Percentiles rank a stretch among this genome's conserved stretches.
phyloP scores from a whole-genome alignment of 2,329 filamentous ascomycete genomes.

The Calycina marina region DNA sequence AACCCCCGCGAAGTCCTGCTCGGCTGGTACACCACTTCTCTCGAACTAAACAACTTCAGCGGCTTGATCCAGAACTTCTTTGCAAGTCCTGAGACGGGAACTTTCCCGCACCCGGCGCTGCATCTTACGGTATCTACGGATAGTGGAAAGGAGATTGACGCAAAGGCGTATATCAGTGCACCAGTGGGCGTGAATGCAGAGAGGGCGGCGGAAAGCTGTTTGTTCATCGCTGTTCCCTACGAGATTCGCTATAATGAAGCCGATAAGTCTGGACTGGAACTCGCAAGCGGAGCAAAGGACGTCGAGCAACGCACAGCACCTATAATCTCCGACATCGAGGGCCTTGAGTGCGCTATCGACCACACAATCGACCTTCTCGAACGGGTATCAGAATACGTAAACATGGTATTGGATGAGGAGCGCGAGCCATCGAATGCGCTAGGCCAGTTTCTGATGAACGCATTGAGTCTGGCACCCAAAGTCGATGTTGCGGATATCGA shows the following conservation, averaged over 20 bases:
- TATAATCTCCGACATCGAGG: slow-evolving; percentile 79
- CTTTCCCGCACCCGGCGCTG: slow-evolving; percentile 91
- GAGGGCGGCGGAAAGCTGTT: slow-evolving; percentile 85
- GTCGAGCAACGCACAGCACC: slow-evolving; percentile 57
- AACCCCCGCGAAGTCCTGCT: slow-evolving; percentile 88
- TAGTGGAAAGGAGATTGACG: slow-evolving; percentile 76
- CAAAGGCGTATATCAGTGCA: slow-evolving; percentile 86
- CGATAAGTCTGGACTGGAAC: slow-evolving; percentile 63
- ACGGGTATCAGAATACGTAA: slow-evolving; percentile 81
- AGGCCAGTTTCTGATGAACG: slow-evolving; percentile 90
- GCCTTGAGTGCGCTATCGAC: slow-evolving; percentile 71
- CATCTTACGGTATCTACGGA: slow-evolving; percentile 91
- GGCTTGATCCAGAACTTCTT: slow-evolving; percentile 99
- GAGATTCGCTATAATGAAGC: slow-evolving; percentile 80
- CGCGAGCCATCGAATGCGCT: slow-evolving; percentile 77
- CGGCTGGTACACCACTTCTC: slow-evolving; percentile 95
- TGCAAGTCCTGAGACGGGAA: slow-evolving; percentile 89
- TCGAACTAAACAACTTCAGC: slow-evolving; percentile 95
- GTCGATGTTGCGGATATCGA: slow-evolving; percentile 84
- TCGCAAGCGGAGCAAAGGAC: slow-evolving; percentile 72
- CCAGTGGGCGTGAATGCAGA: slow-evolving; percentile 91
- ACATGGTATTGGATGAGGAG: slow-evolving; percentile 87
- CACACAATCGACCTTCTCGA: slow-evolving; percentile 82
- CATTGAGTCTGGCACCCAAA: slow-evolving; percentile 85
- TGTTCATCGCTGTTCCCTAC: slow-evolving; percentile 95